Percentiles rank a stretch among this genome's conserved stretches.
Conservation (phyloP, 805 yeast species). For the Starmerella bombi region DNA sequence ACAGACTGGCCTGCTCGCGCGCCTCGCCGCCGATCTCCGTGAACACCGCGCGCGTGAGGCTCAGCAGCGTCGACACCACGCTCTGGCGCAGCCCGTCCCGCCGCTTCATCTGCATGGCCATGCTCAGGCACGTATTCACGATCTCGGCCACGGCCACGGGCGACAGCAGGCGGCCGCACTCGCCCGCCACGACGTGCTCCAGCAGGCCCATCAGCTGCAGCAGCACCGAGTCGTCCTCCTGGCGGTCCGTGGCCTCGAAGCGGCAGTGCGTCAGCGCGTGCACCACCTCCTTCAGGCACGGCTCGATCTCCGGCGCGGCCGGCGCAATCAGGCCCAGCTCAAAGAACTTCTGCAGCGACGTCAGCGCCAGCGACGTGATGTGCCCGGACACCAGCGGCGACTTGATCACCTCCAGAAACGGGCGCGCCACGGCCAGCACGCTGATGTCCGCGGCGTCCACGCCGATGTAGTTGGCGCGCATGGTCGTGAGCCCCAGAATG, state of each 20-base stretch:
- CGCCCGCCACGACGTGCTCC: conserved; percentile 53
- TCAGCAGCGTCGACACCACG: conserved; percentile 38
- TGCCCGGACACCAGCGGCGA: conserved; percentile 76
- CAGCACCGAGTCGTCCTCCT: conserved; percentile 81
- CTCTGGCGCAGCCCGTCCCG: conserved; percentile 79
- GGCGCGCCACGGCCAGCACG: conserved; percentile 63
- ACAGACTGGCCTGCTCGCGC: background rate
- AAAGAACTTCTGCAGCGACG: conserved; percentile 60
- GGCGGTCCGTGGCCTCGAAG: conserved; percentile 88
- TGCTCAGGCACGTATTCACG: conserved; percentile 75
- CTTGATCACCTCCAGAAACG: conserved; percentile 71
- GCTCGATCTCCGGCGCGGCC: conserved; percentile 41
- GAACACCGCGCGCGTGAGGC: conserved; percentile 16
- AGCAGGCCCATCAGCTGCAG: conserved; percentile 67
- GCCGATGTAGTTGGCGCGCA: conserved; percentile 53
- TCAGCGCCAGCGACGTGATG: conserved; percentile 70
- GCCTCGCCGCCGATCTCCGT: background rate
- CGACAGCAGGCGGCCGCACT: conserved; percentile 50
- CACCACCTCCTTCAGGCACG: conserved; percentile 50
- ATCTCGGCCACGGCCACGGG: conserved; percentile 80
- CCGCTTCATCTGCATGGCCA: conserved; percentile 85
- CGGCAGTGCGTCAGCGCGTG: conserved; percentile 82
- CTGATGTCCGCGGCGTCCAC: conserved; percentile 45
- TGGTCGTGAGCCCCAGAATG: conserved; percentile 63
- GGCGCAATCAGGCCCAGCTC: conserved; percentile 51